phyloP scores from a whole-genome alignment of 805 yeast genomes.

The Myxozyma neglecta region DNA sequence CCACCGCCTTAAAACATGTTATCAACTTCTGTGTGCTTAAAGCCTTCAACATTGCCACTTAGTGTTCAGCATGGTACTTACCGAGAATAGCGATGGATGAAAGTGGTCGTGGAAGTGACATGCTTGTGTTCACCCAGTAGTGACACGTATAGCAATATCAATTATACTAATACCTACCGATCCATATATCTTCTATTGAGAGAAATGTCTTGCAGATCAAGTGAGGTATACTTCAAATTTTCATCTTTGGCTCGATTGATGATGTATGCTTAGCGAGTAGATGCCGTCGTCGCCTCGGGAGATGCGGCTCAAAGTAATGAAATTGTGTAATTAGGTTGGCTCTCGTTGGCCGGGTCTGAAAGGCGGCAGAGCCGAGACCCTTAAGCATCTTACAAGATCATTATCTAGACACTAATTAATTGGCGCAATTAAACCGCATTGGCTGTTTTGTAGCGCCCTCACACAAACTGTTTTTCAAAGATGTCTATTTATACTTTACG shows the following conservation, averaged over 20 bases:
- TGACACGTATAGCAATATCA: not conserved
- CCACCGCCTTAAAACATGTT: conserved; percentile 63
- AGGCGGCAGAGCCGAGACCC: not conserved
- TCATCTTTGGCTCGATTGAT: not conserved
- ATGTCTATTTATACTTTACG: not conserved
- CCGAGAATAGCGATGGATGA: conserved; percentile 15
- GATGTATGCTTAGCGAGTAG: not conserved
- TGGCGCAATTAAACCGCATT: too few species aligned
- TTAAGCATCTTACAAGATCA: not conserved
- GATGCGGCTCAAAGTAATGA: conserved; percentile 2
- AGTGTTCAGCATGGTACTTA: not conserved
- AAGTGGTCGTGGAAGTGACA: conserved; percentile 3
- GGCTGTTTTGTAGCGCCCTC: too few species aligned
- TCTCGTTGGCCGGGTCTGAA: conserved; percentile 1
- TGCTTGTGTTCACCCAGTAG: not conserved
- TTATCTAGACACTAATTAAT: too few species aligned
- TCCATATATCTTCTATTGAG: not conserved
- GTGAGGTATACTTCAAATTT: too few species aligned
- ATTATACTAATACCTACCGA: not conserved
- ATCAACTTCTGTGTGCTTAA: not conserved
- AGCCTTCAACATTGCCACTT: not conserved
- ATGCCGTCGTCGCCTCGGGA: conserved; percentile 7
- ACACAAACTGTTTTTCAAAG: too few species aligned
- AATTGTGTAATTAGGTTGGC: conserved; percentile 1
- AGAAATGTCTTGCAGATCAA: too few species aligned